These are phyloP conservation scores for Somion occarium DNA, from an alignment of 1,284 basidiomycete species.

Conservation along the genomic window DNA sequence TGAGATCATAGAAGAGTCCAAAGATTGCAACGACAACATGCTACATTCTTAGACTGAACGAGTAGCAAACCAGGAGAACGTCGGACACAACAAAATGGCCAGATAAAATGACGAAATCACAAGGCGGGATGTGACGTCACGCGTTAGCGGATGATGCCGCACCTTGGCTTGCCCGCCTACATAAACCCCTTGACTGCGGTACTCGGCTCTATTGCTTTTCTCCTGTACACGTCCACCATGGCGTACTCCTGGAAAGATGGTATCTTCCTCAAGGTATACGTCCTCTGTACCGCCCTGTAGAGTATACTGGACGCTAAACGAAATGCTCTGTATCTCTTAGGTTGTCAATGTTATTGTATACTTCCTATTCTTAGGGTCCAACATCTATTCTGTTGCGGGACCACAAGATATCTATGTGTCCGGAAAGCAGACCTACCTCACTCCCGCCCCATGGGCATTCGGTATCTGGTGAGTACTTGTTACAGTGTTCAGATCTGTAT, in stretches of 20 bases:
- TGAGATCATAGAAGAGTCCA: no score
- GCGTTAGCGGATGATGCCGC: background rate
- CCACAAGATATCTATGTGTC: slow-evolving; percentile 64
- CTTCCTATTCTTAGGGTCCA: slow-evolving; percentile 81
- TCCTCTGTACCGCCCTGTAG: background rate
- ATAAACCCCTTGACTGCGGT: background rate
- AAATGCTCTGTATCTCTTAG: slow-evolving; percentile 32
- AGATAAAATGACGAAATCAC: no score
- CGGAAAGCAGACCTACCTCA: slow-evolving; percentile 83
- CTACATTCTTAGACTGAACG: no score
- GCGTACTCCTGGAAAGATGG: slow-evolving; percentile 59
- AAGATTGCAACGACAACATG: no score
- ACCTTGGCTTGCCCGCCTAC: background rate
- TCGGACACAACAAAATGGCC: no score
- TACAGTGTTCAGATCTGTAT: slow-evolving; percentile 16
- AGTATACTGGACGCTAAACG: background rate
- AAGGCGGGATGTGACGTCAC: background rate
- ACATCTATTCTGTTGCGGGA: slow-evolving; percentile 79
- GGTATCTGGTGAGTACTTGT: slow-evolving; percentile 61
- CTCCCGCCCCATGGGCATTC: slow-evolving; percentile 86
- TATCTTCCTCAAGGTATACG: slow-evolving; percentile 71
- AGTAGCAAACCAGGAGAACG: no score
- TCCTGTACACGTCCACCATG: slow-evolving; percentile 3
- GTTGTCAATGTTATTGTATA: slow-evolving; percentile 78
- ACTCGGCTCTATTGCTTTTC: background rate